Evolutionary conservation across 106 monocot genomes (phyloP).

Genomic region (Alisma plantagoaquatica): DNA sequence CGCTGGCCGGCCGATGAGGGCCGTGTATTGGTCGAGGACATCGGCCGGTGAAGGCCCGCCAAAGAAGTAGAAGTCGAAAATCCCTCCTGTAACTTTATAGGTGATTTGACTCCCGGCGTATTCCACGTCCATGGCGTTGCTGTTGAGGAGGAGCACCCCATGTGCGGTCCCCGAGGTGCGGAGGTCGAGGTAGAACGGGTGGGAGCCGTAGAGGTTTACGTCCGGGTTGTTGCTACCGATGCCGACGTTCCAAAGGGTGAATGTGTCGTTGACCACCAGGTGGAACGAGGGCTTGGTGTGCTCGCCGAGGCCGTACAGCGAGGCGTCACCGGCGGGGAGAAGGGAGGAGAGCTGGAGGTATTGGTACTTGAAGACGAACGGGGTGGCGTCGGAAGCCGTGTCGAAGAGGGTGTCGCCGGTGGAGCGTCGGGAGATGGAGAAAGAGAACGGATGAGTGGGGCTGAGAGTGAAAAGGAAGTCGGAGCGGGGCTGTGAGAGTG

Average conservation of each 20-base stretch:
- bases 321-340: slow-evolving; percentile 21
- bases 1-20: slow-evolving; percentile 19
- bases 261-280: slow-evolving; percentile 30
- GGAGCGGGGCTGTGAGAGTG: not conserved
- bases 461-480: slow-evolving; percentile 11
- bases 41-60: slow-evolving; percentile 15
- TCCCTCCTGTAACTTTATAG: slow-evolving; percentile 21
- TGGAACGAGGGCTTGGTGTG: slow-evolving; percentile 48
- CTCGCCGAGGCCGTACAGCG: slow-evolving; percentile 53
- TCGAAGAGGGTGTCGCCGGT: slow-evolving; percentile 4
- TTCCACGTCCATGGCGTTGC: slow-evolving; percentile 27
- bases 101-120: slow-evolving; percentile 13
- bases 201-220: slow-evolving; percentile 45
- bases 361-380: slow-evolving; percentile 33
- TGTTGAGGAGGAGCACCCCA: slow-evolving; percentile 27
- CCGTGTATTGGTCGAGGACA: slow-evolving; percentile 24
- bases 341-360: too few species aligned
- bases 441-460: not conserved
- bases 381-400: not conserved
- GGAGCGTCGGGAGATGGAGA: not conserved
- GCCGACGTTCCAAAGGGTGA: slow-evolving; percentile 65
- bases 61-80: slow-evolving; percentile 25
- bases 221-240: slow-evolving; percentile 16
- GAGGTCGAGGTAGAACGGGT: slow-evolving; percentile 14
- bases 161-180: slow-evolving; percentile 10